These are phyloP conservation scores for Saraca asoca DNA, from an alignment of 331 rosid species.

Conservation along the genomic window DNA sequence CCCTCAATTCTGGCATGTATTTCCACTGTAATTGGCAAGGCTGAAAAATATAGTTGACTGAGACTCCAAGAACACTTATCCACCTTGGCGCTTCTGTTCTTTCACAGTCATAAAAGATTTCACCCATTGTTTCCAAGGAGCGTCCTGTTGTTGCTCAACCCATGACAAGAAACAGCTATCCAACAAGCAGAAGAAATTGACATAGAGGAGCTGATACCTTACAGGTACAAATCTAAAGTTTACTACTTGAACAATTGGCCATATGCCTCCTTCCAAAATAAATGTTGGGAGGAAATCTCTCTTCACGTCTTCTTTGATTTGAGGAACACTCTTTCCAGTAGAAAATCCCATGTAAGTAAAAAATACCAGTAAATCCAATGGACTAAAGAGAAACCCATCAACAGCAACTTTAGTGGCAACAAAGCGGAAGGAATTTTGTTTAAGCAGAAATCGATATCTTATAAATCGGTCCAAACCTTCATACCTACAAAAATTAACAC, in stretches of 20 bases:
- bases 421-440: constrained; percentile 70
- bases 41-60: no score
- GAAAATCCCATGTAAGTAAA: constrained; percentile 90
- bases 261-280: constrained; percentile 73
- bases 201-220: constrained; percentile 92
- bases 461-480: constrained; percentile 79
- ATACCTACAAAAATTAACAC: constrained; percentile 57
- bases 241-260: constrained; percentile 85
- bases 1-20: no score
- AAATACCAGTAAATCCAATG: constrained; percentile 73
- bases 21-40: no score
- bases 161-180: constrained; percentile 96
- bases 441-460: constrained; percentile 58
- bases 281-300: constrained; percentile 87
- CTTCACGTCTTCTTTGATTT: constrained; percentile 83
- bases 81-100: constrained; percentile 43
- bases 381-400: constrained; percentile 79
- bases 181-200: constrained; percentile 83
- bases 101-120: constrained; percentile 58
- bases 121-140: constrained; percentile 94
- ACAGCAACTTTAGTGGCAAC: constrained; percentile 78
- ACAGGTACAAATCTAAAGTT: constrained; percentile 88
- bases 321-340: constrained; percentile 68
- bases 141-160: constrained; percentile 95
- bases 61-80: constrained; percentile 5